Evolutionary conservation across 116 monocot genomes (phyloP).

Genomic region (Zostera marina): DNA sequence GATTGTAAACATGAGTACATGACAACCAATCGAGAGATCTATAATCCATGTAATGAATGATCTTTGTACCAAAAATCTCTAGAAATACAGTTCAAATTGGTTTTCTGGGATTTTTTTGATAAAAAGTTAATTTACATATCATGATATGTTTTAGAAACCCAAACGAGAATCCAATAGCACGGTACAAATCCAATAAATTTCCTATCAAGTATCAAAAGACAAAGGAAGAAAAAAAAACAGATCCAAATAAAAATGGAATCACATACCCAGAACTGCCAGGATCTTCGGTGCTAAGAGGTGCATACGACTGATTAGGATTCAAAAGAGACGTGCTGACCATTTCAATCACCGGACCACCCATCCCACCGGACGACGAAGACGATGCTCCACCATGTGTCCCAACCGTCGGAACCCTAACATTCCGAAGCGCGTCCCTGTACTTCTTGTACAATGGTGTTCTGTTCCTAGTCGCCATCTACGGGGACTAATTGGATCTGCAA

Average conservation of each 20-base stretch:
- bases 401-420: constrained; percentile 21
- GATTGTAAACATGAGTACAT: not conserved
- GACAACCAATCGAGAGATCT: not conserved
- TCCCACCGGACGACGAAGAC: constrained; percentile 11
- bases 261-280: constrained; percentile 59
- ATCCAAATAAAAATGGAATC: not conserved
- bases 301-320: constrained; percentile 45
- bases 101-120: too few relatives aligned
- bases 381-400: constrained; percentile 9
- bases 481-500: not conserved
- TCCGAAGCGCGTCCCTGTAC: constrained; percentile 72
- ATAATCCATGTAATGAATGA: too few relatives aligned
- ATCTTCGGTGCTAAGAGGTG: constrained; percentile 84
- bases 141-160: too few relatives aligned
- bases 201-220: not conserved
- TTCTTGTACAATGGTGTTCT: constrained; percentile 66
- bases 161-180: too few relatives aligned
- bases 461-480: constrained; percentile 80
- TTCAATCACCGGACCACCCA: constrained; percentile 69
- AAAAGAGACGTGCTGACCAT: constrained; percentile 47
- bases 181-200: too few relatives aligned
- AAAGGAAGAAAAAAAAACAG: not conserved
- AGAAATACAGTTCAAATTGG: too few relatives aligned
- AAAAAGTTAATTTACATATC: too few relatives aligned
- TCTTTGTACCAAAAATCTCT: too few relatives aligned